phyloP scores from a whole-genome alignment of 2,329 filamentous ascomycete species.

The Claviceps sp. region DNA sequence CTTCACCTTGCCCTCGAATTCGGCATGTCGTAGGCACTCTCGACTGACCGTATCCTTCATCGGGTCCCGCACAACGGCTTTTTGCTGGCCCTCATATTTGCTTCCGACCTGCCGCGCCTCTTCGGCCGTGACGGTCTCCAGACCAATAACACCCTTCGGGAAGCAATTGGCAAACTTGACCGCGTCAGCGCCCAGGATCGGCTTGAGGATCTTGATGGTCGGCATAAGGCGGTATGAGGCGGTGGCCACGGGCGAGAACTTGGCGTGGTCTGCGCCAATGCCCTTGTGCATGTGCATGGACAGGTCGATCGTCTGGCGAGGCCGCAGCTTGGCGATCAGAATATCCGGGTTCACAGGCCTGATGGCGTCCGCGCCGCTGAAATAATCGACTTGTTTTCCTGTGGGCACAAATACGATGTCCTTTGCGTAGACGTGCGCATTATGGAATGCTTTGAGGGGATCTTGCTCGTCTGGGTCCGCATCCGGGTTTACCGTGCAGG shows the following conservation, averaged over 20 bases:
- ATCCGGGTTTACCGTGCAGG: conserved; percentile 67
- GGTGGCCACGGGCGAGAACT: conserved; percentile 92
- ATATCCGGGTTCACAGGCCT: conserved; percentile 80
- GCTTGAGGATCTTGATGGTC: conserved; percentile 67
- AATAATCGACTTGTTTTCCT: conserved; percentile 58
- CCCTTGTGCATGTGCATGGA: conserved; percentile 93
- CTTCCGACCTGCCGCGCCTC: conserved; percentile 48
- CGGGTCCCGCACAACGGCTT: conserved; percentile 75
- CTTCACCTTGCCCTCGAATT: conserved; percentile 93
- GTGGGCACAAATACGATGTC: conserved; percentile 66
- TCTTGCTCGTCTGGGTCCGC: conserved; percentile 63
- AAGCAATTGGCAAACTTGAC: conserved; percentile 87
- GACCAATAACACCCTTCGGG: conserved; percentile 69
- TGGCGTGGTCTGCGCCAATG: conserved; percentile 85
- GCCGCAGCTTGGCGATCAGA: conserved; percentile 83
- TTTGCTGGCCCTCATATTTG: conserved; percentile 60
- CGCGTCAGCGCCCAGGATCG: conserved; percentile 77
- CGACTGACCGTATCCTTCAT: conserved; percentile 94
- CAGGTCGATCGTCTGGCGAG: conserved; percentile 74
- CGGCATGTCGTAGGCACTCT: conserved; percentile 79
- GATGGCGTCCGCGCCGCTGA: conserved; percentile 55
- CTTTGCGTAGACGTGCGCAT: conserved; percentile 69
- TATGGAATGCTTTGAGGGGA: conserved; percentile 69
- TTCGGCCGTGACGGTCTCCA: conserved; percentile 56
- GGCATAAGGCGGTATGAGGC: conserved; percentile 87